Conservation (phyloP, 345 rosid species). For the Brassica rapa region DNA sequence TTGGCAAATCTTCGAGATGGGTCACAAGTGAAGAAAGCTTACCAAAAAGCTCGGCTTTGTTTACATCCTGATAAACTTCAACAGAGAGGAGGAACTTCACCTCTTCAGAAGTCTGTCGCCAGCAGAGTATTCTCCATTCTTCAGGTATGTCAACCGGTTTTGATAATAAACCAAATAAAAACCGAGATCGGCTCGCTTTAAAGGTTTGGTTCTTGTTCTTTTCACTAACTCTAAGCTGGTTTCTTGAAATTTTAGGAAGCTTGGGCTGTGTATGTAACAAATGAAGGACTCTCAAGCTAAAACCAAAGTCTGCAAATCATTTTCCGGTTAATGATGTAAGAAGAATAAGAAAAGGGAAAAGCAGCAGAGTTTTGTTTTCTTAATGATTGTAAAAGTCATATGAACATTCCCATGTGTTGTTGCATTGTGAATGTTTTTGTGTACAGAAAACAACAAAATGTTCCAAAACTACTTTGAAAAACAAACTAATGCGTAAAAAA, state of each 20-base stretch:
- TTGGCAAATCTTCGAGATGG: slow-evolving; percentile 61
- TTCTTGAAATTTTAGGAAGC: slow-evolving; percentile 56
- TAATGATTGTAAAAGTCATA: slow-evolving; percentile 18
- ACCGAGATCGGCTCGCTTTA: neutral
- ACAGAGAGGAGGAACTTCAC: slow-evolving; percentile 74
- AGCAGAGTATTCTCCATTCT: slow-evolving; percentile 72
- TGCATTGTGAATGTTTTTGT: slow-evolving; percentile 13
- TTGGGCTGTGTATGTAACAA: slow-evolving; percentile 62
- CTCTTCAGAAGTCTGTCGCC: slow-evolving; percentile 68
- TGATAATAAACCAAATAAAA: neutral
- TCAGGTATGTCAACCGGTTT: slow-evolving; percentile 53
- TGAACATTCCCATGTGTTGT: slow-evolving; percentile 34
- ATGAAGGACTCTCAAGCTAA: slow-evolving; percentile 50
- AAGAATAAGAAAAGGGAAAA: slow-evolving; percentile 3
- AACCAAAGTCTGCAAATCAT: neutral
- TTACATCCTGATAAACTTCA: slow-evolving; percentile 94
- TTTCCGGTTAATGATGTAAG: slow-evolving; percentile 5
- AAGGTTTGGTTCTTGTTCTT: neutral
- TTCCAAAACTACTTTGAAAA: neutral
- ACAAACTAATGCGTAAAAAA: neutral
- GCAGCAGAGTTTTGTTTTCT: neutral
- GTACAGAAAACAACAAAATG: slow-evolving; percentile 11
- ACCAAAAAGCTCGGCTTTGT: slow-evolving; percentile 89
- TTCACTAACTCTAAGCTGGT: slow-evolving; percentile 4
- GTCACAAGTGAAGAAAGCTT: slow-evolving; percentile 83